These are phyloP conservation scores for Monilinia aucupariae DNA, from an alignment of 2,329 filamentous ascomycete genomes.

Conservation along the genomic window DNA sequence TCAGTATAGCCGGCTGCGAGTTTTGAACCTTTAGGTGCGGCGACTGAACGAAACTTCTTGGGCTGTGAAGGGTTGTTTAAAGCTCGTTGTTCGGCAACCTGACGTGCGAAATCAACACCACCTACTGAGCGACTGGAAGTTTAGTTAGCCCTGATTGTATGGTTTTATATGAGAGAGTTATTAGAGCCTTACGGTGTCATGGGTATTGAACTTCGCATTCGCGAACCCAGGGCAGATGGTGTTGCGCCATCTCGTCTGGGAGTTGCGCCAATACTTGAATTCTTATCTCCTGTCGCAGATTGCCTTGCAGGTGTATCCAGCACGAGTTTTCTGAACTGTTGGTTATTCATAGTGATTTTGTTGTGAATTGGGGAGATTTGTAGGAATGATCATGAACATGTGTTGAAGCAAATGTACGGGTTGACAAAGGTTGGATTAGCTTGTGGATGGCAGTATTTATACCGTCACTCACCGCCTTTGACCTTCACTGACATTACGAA, in stretches of 20 bases:
- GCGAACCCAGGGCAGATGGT: conserved; percentile 62
- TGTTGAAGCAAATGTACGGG: neutral
- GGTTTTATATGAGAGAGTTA: neutral
- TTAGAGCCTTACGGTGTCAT: conserved; percentile 75
- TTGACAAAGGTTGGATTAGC: neutral
- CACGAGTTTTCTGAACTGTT: conserved; percentile 82
- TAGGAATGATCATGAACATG: neutral
- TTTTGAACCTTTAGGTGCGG: conserved; percentile 76
- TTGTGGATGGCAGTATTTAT: neutral
- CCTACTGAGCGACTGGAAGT: conserved; percentile 31
- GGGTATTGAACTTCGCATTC: conserved; percentile 73
- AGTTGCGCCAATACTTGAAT: conserved; percentile 25
- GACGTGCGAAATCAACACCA: conserved; percentile 70
- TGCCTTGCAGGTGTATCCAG: conserved; percentile 46
- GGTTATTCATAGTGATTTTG: conserved; percentile 74
- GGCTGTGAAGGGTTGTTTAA: conserved; percentile 37
- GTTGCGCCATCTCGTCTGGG: conserved; percentile 45
- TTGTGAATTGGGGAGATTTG: neutral
- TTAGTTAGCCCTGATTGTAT: neutral
- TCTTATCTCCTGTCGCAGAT: conserved; percentile 24
- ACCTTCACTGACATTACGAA: too few relatives aligned
- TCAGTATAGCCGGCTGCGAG: conserved; percentile 79
- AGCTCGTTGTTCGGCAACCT: conserved; percentile 64
- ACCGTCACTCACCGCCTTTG: neutral
- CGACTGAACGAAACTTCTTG: conserved; percentile 71